These are phyloP conservation scores for Globisporangium emineosum DNA, from an alignment of 352 stramenopile species.

Conservation along the genomic window DNA sequence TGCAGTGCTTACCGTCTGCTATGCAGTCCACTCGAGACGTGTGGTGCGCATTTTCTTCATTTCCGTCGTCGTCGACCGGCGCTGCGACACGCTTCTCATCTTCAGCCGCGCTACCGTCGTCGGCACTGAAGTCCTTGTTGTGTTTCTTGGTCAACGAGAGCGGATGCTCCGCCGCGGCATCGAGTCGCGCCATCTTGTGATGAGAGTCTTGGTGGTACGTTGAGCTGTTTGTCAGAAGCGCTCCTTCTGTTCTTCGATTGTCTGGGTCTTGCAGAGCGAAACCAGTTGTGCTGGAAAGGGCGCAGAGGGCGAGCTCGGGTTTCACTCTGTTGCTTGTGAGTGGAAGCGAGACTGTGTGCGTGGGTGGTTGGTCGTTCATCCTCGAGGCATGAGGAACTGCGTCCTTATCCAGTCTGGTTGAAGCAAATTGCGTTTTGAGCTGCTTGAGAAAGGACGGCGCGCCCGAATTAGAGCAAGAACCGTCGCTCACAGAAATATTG, in stretches of 20 bases:
- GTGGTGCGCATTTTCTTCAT: neutral
- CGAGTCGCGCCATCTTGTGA: constrained; percentile 10
- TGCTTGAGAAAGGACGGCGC: constrained; percentile 7
- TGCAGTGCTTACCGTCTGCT: neutral
- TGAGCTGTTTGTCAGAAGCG: too few relatives aligned
- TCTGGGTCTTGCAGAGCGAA: neutral
- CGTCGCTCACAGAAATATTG: neutral
- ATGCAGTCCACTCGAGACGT: neutral
- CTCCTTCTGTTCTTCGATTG: neutral
- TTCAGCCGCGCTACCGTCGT: neutral
- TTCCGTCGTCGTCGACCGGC: constrained; percentile 12
- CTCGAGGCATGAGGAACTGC: neutral
- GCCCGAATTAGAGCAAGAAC: neutral
- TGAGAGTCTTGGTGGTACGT: too few relatives aligned
- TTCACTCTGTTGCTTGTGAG: neutral
- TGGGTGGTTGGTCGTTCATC: neutral
- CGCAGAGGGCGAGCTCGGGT: neutral
- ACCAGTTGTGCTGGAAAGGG: constrained; percentile 8
- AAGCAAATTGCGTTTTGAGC: neutral
- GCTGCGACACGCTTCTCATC: constrained; percentile 16
- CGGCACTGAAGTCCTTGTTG: neutral
- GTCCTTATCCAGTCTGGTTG: neutral
- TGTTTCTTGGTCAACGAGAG: neutral
- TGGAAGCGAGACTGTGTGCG: neutral
- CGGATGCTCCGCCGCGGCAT: neutral